Evolutionary conservation across 352 stramenopile species (phyloP).

Genomic region (Globisporangium heterothallicum): DNA sequence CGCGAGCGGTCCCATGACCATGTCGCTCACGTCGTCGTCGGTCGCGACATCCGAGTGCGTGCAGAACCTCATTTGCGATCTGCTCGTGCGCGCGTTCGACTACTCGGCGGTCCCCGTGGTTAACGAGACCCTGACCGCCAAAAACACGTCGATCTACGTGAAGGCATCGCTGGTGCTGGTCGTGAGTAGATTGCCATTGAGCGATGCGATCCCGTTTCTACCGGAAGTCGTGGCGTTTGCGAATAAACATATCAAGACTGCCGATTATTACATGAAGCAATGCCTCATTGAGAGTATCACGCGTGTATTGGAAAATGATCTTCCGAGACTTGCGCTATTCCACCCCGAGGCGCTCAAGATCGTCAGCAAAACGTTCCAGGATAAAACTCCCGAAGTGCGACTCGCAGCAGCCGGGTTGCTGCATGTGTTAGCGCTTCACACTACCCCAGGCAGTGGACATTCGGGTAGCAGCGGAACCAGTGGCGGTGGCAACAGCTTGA

Average conservation of each 20-base stretch:
- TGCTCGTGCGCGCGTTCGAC: constrained; percentile 70
- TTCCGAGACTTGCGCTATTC: constrained; percentile 30
- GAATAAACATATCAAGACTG: constrained; percentile 46
- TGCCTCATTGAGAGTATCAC: constrained; percentile 60
- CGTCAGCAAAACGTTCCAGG: constrained; percentile 56
- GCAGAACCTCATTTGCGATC: constrained; percentile 59
- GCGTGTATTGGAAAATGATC: constrained; percentile 44
- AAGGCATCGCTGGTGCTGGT: constrained; percentile 70
- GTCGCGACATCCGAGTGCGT: constrained; percentile 62
- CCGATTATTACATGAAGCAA: constrained; percentile 81
- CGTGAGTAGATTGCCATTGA: constrained; percentile 40
- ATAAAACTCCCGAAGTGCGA: constrained; percentile 75
- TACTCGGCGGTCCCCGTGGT: constrained; percentile 50
- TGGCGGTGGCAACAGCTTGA: constrained; percentile 9
- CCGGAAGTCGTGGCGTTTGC: constrained; percentile 60
- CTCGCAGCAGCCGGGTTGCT: constrained; percentile 55
- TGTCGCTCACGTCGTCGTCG: constrained; percentile 45
- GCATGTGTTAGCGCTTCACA: constrained; percentile 54
- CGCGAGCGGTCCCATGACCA: constrained; percentile 29
- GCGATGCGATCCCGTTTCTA: constrained; percentile 65
- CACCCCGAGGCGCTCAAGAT: constrained; percentile 73
- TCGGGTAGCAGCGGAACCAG: constrained; percentile 6
- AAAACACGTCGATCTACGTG: constrained; percentile 58
- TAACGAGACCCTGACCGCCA: constrained; percentile 48
- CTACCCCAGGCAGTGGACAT: constrained; percentile 20